A percentile compares a stretch with the other conserved stretches of the same genome.
Conservation (phyloP, 306 rosid genomes). For the Medicago arabica region DNA sequence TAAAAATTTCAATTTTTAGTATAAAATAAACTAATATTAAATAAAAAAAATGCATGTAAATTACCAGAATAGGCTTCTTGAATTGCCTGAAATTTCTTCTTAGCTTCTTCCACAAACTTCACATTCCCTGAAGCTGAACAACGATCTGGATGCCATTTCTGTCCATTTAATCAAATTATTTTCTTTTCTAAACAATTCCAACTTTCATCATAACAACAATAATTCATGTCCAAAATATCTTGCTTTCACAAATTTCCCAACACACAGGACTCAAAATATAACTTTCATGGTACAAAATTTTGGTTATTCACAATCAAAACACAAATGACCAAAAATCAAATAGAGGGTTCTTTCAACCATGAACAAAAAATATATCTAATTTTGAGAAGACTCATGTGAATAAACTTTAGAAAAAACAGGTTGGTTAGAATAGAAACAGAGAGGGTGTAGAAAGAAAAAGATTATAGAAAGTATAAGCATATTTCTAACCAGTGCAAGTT, state of each 20-base stretch:
- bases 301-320: too few relatives aligned
- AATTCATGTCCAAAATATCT: too few relatives aligned
- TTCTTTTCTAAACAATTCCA: too few relatives aligned
- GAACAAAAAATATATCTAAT: not conserved
- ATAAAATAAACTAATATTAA: not conserved
- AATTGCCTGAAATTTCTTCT: conserved; percentile 86
- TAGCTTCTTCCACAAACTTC: conserved; percentile 83
- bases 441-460: not conserved
- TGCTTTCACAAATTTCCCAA: too few relatives aligned
- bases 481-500: conserved; percentile 82
- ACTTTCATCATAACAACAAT: too few relatives aligned
- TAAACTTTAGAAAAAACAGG: not conserved
- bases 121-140: conserved; percentile 79
- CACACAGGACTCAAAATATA: too few relatives aligned
- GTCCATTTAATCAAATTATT: conserved; percentile 43
- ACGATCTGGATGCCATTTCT: conserved; percentile 99
- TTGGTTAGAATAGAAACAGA: not conserved
- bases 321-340: too few relatives aligned
- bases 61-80: conserved; percentile 97
- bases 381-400: conserved; percentile 32
- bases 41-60: not conserved
- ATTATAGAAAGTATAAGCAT: conserved; percentile 13
- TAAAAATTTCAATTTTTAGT: conserved; percentile 23
- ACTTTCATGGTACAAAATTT: too few relatives aligned
- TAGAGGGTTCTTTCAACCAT: conserved; percentile 4